Base-by-base conservation (phyloP, 1,139 yeast species). In the Protomyces macrosporus region DNA sequence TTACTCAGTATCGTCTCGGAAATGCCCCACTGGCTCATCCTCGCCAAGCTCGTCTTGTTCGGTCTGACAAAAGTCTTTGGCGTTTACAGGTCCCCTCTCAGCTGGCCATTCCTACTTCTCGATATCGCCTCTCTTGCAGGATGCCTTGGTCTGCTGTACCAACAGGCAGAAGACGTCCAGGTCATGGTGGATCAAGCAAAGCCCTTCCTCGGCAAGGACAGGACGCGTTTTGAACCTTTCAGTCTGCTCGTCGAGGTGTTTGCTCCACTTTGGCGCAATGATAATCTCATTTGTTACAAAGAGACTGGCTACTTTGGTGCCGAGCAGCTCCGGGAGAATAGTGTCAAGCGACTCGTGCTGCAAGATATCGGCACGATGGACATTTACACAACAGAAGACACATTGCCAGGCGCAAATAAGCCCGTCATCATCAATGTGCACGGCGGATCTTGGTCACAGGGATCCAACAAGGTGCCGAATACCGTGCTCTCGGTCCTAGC, bases 381-480 rank as follows among this genome's bases (percentile, higher is more conserved):
- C 45, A 42, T 58, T 37, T 58, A 58, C 56, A 30, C 36, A 16
- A 14, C 42, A 12, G 42, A 34, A 6, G 48, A 37, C 23, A 10
- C 32, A 10, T 14, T 50, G 35, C 37, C 39, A 12, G 45, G 39
- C 14, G 35, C 60, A 14, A 48, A 16, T 14, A 45, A 36, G 37
- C 63, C 63, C 5, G 58, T 60, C 50, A 32, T 60, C n/a, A 32
- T 60, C 45, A 16, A 48, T 37, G 32, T 53, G n/a, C 63, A 60
- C 32, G 63, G 63, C 37, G 63, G 63, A 30, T 40, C 40, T 2
- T 60, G 63, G 63, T 16, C 50, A 3, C 39, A 14, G 14, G 63
- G 63, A 14, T 42, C 45, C 34, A 60, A 60, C 16, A 56, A 48
- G 30, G 23, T 36, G 14, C 63, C 63, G 45, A 45, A 40, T 36